A percentile compares a stretch with the other conserved stretches of the same genome.
Conservation (phyloP, 176 grass and related monocot species). For the Zea mays region DNA sequence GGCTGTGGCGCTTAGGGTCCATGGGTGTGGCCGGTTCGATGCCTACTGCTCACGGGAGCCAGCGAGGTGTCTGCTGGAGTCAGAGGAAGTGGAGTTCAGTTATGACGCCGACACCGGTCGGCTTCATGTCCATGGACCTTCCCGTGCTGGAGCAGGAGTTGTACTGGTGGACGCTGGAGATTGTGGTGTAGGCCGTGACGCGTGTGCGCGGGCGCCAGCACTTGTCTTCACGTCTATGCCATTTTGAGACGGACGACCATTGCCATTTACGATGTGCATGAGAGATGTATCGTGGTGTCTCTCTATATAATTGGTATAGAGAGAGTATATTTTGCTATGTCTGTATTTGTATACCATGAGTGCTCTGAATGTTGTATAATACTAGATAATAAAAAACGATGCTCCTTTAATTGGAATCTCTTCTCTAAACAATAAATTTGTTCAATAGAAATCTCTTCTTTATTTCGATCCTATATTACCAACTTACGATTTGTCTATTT, state of each 20-base stretch:
- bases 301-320: no score
- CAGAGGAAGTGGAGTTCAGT: conserved; percentile 41
- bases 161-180: conserved; percentile 30
- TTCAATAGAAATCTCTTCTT: no score
- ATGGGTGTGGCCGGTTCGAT: conserved; percentile 67
- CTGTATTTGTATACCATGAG: background rate
- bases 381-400: conserved; percentile 24
- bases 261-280: background rate
- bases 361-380: background rate
- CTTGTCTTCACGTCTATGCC: background rate
- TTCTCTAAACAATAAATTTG: no score
- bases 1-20: conserved; percentile 40
- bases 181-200: conserved; percentile 37
- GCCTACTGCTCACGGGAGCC: conserved; percentile 63
- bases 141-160: conserved; percentile 59
- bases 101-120: conserved; percentile 46
- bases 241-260: conserved; percentile 1
- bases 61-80: conserved; percentile 49
- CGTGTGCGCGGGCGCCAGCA: background rate
- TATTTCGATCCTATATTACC: no score
- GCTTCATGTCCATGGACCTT: conserved; percentile 47
- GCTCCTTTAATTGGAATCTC: background rate
- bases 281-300: no score
- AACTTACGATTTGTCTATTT: no score
- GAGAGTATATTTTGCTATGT: conserved; percentile 14